phyloP scores from a whole-genome alignment of 2,329 filamentous ascomycete species.

The Pseudogymnoascus pannorum region DNA sequence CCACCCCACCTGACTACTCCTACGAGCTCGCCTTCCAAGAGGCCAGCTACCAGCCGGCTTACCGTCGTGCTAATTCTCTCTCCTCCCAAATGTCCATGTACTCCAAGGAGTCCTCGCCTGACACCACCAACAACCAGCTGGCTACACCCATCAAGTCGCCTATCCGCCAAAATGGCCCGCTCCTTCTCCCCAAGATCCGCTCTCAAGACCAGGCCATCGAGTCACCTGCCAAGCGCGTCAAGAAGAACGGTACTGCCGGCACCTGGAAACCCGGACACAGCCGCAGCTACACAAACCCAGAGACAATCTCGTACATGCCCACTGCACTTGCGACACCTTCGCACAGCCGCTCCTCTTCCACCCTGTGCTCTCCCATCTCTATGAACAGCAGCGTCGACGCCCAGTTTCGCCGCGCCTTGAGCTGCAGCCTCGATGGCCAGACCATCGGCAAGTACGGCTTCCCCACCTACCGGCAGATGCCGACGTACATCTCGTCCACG shows the following conservation, averaged over 20 bases:
- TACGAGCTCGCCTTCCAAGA: slow-evolving; percentile 52
- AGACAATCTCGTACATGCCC: slow-evolving; percentile 37
- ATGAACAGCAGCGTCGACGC: slow-evolving; percentile 30
- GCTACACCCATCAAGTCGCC: slow-evolving; percentile 67
- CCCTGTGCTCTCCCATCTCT: slow-evolving; percentile 27
- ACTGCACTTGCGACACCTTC: slow-evolving; percentile 21
- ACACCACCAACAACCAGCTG: slow-evolving; percentile 59
- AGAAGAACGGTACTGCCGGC: slow-evolving; percentile 43
- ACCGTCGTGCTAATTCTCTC: slow-evolving; percentile 34
- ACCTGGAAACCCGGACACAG: slow-evolving; percentile 41
- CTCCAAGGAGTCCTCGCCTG: slow-evolving; percentile 61
- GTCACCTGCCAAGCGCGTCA: slow-evolving; percentile 48
- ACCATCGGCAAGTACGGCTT: slow-evolving; percentile 67
- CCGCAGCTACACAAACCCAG: slow-evolving; percentile 56
- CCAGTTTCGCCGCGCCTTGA: slow-evolving; percentile 53
- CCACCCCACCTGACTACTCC: slow-evolving; percentile 44
- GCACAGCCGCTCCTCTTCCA: slow-evolving; percentile 25
- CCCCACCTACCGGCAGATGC: slow-evolving; percentile 75
- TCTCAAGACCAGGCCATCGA: slow-evolving; percentile 74
- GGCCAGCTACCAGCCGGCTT: slow-evolving; percentile 38
- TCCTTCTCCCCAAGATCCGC: slow-evolving; percentile 78
- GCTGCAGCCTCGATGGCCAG: slow-evolving; percentile 59
- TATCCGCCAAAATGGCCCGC: slow-evolving; percentile 69
- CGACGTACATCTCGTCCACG: slow-evolving; percentile 39
- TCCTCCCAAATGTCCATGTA: slow-evolving; percentile 60